Evolutionary conservation across 805 yeast genomes (phyloP), one percentile per base, ranked within the genome.

Genomic region (Hanseniaspora occidentalis): DNA sequence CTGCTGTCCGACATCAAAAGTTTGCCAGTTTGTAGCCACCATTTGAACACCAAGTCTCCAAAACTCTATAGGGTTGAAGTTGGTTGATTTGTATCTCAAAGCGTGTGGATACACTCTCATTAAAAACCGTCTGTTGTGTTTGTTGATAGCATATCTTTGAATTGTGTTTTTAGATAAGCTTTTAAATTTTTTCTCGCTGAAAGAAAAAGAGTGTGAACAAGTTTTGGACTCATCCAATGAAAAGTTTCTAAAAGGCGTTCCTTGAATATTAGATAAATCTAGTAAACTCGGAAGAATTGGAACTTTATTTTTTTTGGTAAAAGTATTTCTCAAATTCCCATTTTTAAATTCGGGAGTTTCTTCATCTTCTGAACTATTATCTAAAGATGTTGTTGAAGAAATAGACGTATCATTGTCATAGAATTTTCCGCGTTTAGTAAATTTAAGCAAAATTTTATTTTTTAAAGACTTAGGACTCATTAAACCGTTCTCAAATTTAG

Each of bases 1-100:
- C 53, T 86, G 95, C 54, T 88, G 89, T 0, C 96, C 96, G 14
- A 76, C 43, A 53, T 92, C 98, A 54, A 75, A 79, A 0, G 92
- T 79, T 58, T 89, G 98, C 96, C 96, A 89, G 54, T 89, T 92
- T 0, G 95, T 79, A 0, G 98, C 97, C 4, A 84, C 97, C 85
- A 92, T 75, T 54, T 92, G 98, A 9, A 72, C 79, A 1, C 99
- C 99, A 36, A 71, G 64, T 38, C 68, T 67, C 98, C 99, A 92
- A 52, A 75, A 85, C 1, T 59, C 57, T 2, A 84, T 59, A 0
- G 98, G 97, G 35, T 71, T 71, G 53, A 84, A 88, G 52, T 92
- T 92, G 2, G 83, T 69, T 1, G 96, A 85, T 39, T 68, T 78
- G 46, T 83, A 69, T 31, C 96, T 62, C 42, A 77, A 71, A 6